Base-by-base conservation (phyloP, 805 yeast species). In the Candida oleophila region DNA sequence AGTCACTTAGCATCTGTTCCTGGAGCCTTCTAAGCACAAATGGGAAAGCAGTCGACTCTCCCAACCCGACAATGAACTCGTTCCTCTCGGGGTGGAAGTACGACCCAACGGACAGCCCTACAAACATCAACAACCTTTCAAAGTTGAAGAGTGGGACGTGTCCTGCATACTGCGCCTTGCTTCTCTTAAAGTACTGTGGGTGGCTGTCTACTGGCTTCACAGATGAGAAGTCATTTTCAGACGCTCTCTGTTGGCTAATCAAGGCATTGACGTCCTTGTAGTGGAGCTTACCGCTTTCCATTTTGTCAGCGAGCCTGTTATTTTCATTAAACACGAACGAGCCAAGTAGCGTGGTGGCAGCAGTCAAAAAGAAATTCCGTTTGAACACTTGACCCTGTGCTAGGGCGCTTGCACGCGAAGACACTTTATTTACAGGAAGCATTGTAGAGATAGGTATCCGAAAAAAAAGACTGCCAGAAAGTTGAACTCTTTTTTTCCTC, bases 31-130 rank as follows among this genome's bases (percentile, higher is more conserved):
- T 74, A 44, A 95, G 74, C 30, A 90, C 81, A 25, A 74, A 77
- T 8, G 85, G 82, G 36, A 86, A 72, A 5, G 96, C 96, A 0
- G 97, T 86, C 14, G 92, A 82, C 62, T 94, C 99, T 1, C 99
- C 99, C 54, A 87, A 71, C 34, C 87, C 90, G 19, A 85, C 90
- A 48, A 87, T 85, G 56, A 84, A 82, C 49, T 80, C 81, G 48
- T 88, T 88, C 46, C 83, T 67, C 55, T 85, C 89, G 4, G 94
- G 96, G 57, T 86, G 90, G 43, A 79, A 71, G 56, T 73, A 82
- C 0, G 97, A 85, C 20, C 91, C 92, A 16, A 87, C 59, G 1
- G 95, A 89, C 3, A 96, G 85, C 1, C 89, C 84, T 0, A 74
- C 65, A 51, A 88, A 81, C 66, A 94, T 68, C 34, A 85, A 62